Evolutionary conservation across 768 basidiomycete species (phyloP), one percentile per base, ranked within the genome.

Genomic region (Amanita jacksonii): DNA sequence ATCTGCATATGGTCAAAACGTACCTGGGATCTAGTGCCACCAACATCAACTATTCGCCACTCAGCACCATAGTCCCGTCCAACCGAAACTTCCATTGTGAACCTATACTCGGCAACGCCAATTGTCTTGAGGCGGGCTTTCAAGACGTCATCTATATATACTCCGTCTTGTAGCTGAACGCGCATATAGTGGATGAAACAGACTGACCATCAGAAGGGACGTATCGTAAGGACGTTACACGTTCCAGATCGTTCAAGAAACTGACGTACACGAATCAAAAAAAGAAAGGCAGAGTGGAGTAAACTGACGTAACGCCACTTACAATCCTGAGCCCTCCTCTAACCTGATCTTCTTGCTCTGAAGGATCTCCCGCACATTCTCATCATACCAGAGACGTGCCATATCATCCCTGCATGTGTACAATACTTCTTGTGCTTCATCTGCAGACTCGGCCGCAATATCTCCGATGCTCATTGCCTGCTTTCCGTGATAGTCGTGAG

Each of bases 31-130:
- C 84, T 69, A 51, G 79, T 79, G 8, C 85, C 85, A 28, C 84
- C 84, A 13, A 86, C 84, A 54, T 87, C 85, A 32, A 83, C 77
- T 28, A 86, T 81, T 34, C 81, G 68, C 81, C 84, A 85, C 51
- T 85, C 82, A 3, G 70, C 74, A 8, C 73, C 77, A 50, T 69
- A 71, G 42, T 78, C 64, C 44, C 72, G 54, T 0, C 76, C 76
- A 1, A 64, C 63, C 35, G 67, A 57, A 25, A 79, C 72, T 59
- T 63, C 85, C 76, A 87, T 83, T 61, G 82, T 76, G 52, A 89
- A 88, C 53, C 73, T 79, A 61, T 88, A 84, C 58, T 87, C 85
- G 3, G 80, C 78, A 8, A 85, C 84, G 2, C 85, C 85, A 13
- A 87, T 75, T 0, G 78, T 85, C 57, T 85, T 86, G 19, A 88